Base-by-base conservation (phyloP, 2,329 filamentous ascomycete species). In the Penicillium sp. region DNA sequence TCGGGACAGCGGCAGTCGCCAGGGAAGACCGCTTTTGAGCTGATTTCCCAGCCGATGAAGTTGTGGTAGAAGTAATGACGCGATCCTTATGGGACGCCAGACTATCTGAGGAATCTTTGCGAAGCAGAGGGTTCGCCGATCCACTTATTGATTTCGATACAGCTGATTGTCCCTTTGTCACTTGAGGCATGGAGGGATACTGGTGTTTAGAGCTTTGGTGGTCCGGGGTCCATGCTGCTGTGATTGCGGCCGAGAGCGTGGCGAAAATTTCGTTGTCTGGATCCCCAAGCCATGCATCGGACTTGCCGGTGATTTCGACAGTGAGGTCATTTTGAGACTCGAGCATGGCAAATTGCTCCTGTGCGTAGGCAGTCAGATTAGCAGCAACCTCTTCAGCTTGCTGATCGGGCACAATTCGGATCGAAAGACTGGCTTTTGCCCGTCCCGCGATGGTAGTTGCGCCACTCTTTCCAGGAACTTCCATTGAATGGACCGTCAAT, bases 241-340 rank as follows among this genome's bases (percentile, higher is more conserved):
- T 78, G 34, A 96, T 83, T 1, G 89, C 92, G 42, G 81, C 75
- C 51, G 94, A 88, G 0, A 98, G 75, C 0, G 87, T 93, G 45
- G 82, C 79, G 65, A 95, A 98, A 41, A 96, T 89, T 49, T 88
- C 80, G 51, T 94, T 95, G 32, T 80, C 80, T 3, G 87, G 88
- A 53, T 95, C 87, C 10, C 92, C 90, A 0, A 98, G 77, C 92
- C 92, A 98, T 0, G 92, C 88, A 58, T 98, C 92, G 0, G 92
- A 90, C 64, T 85, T 83, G 58, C 95, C 92, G 49, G 95, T 88
- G 48, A 98, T 89, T 18, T 80, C 82, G 26, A 98, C 77, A 1
- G 74, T 82, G 23, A 98, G 72, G 4, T 73, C 75, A 55, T 98
- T 98, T 44, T 85, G 82, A 1, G 86, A 90, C 18, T 82, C 80